Conservation (phyloP, 306 rosid species). For the Sophora flavescens region DNA sequence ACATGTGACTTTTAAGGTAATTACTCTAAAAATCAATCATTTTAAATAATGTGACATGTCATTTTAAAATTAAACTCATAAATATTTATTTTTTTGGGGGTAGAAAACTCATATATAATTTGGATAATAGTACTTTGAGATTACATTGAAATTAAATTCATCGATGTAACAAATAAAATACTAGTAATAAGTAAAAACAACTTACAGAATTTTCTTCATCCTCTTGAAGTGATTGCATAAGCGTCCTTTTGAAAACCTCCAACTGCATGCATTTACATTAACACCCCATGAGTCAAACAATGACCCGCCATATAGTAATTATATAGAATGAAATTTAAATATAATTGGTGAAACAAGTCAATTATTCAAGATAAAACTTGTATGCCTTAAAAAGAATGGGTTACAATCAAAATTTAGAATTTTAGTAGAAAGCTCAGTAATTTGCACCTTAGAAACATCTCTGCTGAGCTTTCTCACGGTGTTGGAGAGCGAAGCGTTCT, state of each 20-base stretch:
- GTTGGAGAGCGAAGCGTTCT: conserved; percentile 70
- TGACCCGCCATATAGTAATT: background rate
- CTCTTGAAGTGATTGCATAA: conserved; percentile 87
- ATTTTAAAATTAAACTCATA: too few relatives aligned
- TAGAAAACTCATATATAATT: too few relatives aligned
- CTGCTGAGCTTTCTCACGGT: conserved; percentile 79
- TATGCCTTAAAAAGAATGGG: background rate
- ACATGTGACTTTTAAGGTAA: too few relatives aligned
- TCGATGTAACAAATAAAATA: background rate
- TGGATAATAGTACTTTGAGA: too few relatives aligned
- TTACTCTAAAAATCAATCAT: too few relatives aligned
- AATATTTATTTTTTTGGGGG: too few relatives aligned
- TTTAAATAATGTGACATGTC: too few relatives aligned
- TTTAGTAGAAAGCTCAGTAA: background rate
- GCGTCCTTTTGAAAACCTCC: conserved; percentile 91
- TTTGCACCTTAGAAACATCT: conserved; percentile 88
- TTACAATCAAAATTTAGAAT: background rate
- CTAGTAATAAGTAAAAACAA: background rate
- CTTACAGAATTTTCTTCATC: conserved; percentile 79
- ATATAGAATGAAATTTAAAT: too few relatives aligned
- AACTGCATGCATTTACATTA: conserved; percentile 60
- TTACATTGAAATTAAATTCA: too few relatives aligned
- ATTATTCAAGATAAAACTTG: background rate
- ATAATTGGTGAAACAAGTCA: background rate
- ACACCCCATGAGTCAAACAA: conserved; percentile 2